Base-by-base conservation (phyloP, 2,329 filamentous ascomycete species). In the Blumeria hordei region DNA sequence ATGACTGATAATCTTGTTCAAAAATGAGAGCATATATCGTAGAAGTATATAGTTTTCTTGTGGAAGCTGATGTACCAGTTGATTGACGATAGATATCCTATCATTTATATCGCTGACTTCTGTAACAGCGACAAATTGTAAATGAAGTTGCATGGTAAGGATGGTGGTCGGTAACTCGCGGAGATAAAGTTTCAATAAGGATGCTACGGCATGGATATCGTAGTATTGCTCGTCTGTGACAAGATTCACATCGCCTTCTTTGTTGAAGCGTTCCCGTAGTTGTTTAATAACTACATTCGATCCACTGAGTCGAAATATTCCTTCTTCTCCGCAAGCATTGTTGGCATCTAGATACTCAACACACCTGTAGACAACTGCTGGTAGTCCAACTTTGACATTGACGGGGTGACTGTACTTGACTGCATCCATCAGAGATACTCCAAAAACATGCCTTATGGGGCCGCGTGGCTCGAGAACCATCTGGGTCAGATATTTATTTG, bases 251-350 rank as follows among this genome's bases (percentile, higher is more conserved):
- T 98, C 92, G 49, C 88, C 83, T 70, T 98, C 88, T 3, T 70
- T 80, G 67, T 98, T 95, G 71, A 98, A 98, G 2, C 88, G 81
- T 66, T 96, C 90, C 58, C 85, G 84, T 45, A 98, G 75, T 56
- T 80, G 80, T 68, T 90, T 94, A 69, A 98, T 94, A 53, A 94
- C 82, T 55, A 93, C 77, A 64, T 94, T 96, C 0, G 90, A 96
- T n/a, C 92, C 92, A 66, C 88, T 96, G 44, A 98, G 74, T 54
- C 92, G 81, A 74, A 98, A 98, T 44, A 98, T 94, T 45, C 92
- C 92, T 68, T 98, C 92, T 67, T 98, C 92, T 6, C 74, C 74
- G 51, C 83, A 74, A 10, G 88, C 92, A 58, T 85, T 79, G 70
- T 88, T 88, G 6, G 78, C 76, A 60, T 86, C 83, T 16, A 98